Conservation (phyloP, 2,329 filamentous ascomycete species). For the Colletotrichum simmondsii region DNA sequence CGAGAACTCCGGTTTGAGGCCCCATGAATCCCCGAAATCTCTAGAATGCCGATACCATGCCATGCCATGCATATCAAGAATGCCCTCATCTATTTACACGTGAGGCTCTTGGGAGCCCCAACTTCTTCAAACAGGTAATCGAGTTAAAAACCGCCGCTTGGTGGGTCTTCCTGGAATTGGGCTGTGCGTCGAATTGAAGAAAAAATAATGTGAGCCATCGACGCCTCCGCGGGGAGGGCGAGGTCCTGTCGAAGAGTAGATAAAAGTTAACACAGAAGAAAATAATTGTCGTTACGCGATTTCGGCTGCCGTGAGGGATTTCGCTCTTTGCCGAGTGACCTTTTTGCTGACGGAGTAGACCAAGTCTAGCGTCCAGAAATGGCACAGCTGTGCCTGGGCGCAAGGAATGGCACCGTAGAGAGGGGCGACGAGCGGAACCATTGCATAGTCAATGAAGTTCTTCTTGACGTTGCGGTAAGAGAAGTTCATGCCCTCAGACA, state of each 20-base stretch:
- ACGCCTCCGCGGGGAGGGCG: not conserved
- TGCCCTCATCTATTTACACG: slow-evolving; percentile 60
- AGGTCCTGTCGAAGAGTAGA: slow-evolving; percentile 16
- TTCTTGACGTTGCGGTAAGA: slow-evolving; percentile 65
- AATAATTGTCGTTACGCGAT: slow-evolving; percentile 53
- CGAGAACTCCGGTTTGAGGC: slow-evolving; percentile 56
- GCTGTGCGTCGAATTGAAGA: slow-evolving; percentile 40
- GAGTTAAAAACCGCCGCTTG: slow-evolving; percentile 36
- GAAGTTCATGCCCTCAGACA: slow-evolving; percentile 74
- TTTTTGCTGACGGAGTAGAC: slow-evolving; percentile 81
- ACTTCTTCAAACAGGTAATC: slow-evolving; percentile 38
- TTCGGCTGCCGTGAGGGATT: slow-evolving; percentile 54
- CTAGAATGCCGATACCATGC: slow-evolving; percentile 61
- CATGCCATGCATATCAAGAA: slow-evolving; percentile 61
- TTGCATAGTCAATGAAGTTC: slow-evolving; percentile 71
- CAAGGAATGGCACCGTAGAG: slow-evolving; percentile 76
- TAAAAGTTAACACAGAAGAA: slow-evolving; percentile 15
- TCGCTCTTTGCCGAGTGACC: slow-evolving; percentile 63
- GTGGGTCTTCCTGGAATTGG: slow-evolving; percentile 35
- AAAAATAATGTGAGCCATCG: slow-evolving; percentile 27
- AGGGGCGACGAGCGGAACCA: slow-evolving; percentile 75
- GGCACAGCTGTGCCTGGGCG: slow-evolving; percentile 73
- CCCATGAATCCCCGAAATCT: slow-evolving; percentile 52
- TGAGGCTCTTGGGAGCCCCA: slow-evolving; percentile 47
- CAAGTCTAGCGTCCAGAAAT: slow-evolving; percentile 76